Evolutionary conservation across 345 rosid species (phyloP).

Genomic region (Alliaria petiolata): DNA sequence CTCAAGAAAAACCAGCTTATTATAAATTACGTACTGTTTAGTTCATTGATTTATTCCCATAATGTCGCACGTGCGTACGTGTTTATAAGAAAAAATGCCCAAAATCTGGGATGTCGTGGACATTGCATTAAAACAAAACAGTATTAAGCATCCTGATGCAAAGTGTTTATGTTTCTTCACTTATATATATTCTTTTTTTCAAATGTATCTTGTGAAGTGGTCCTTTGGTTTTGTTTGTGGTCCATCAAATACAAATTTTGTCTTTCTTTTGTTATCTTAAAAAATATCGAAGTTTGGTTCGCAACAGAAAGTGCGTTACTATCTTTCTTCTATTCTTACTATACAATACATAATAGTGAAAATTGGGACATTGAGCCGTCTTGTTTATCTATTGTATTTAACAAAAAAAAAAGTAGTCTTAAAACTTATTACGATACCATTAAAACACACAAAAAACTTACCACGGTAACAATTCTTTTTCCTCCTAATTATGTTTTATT

Average conservation of each 20-base stretch:
- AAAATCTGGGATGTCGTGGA: background rate
- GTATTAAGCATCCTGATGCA: background rate
- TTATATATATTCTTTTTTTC: background rate
- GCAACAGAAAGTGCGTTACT: background rate
- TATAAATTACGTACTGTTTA: background rate
- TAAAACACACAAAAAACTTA: too few relatives aligned
- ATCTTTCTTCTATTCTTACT: background rate
- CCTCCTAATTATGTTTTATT: too few relatives aligned
- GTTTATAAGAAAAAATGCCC: background rate
- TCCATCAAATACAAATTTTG: constrained; percentile 18
- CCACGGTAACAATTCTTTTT: too few relatives aligned
- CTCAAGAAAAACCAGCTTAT: background rate
- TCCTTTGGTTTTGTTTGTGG: constrained; percentile 26
- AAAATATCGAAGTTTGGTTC: background rate
- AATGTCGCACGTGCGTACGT: constrained; percentile 1
- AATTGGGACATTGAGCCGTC: too few relatives aligned
- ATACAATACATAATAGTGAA: background rate
- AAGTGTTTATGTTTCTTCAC: background rate
- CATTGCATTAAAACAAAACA: constrained; percentile 20
- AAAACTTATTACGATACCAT: too few relatives aligned
- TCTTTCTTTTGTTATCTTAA: constrained; percentile 15
- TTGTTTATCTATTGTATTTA: too few relatives aligned
- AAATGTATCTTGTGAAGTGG: constrained; percentile 25
- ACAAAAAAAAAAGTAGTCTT: too few relatives aligned
- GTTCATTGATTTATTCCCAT: background rate